Conservation (phyloP, 2,329 filamentous ascomycete genomes). For the Sodiomyces alkalinus region DNA sequence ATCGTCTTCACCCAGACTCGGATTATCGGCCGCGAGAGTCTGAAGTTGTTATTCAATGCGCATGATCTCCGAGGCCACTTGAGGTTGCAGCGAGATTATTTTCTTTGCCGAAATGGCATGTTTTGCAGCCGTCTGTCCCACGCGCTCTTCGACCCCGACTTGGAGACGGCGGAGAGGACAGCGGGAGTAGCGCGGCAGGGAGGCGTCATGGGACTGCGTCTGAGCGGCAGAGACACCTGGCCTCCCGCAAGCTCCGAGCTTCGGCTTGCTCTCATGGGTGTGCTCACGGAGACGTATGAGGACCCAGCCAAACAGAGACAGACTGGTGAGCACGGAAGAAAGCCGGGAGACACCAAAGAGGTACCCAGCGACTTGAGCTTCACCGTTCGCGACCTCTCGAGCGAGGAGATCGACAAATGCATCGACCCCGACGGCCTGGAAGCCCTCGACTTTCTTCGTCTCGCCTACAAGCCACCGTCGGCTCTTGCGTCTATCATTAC, state of each 20-base stretch:
- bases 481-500: conserved; percentile 64
- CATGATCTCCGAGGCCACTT: conserved; percentile 62
- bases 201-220: conserved; percentile 63
- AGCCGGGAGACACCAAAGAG: conserved; percentile 15
- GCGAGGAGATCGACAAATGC: conserved; percentile 67
- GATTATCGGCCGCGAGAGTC: conserved; percentile 61
- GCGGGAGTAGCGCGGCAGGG: conserved; percentile 54
- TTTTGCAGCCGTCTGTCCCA: conserved; percentile 70
- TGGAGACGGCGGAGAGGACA: conserved; percentile 62
- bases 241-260: conserved; percentile 89
- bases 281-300: conserved; percentile 61
- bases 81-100: conserved; percentile 60
- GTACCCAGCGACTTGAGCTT: conserved; percentile 66
- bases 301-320: conserved; percentile 6
- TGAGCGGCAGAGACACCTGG: conserved; percentile 74
- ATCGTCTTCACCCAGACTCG: conserved; percentile 60
- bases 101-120: conserved; percentile 70
- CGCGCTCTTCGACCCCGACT: conserved; percentile 70
- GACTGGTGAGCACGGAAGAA: conserved; percentile 6
- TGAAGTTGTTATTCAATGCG: conserved; percentile 58
- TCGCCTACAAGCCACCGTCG: conserved; percentile 67
- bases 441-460: conserved; percentile 80
- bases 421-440: conserved; percentile 71
- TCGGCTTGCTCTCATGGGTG: conserved; percentile 73
- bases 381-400: conserved; percentile 64